Evolutionary conservation across 129 eudicot species (phyloP), one percentile per base, ranked within the genome.

Genomic region (Erigeron canadensis): DNA sequence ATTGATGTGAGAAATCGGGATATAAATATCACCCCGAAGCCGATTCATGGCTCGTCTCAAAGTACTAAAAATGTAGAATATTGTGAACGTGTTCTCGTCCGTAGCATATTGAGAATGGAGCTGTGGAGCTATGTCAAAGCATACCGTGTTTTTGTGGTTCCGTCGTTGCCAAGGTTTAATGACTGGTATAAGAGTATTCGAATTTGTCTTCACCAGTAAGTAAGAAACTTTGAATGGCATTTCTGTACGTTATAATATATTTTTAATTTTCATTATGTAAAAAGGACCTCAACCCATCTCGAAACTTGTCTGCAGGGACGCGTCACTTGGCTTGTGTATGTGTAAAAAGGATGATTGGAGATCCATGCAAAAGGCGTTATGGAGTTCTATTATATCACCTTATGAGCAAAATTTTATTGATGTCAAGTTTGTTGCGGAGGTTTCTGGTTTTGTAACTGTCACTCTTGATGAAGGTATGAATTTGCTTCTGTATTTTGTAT

Each of bases 311-410:
- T 79, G 80, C 91, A 91, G 98, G 66, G 89, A 91, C 77, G 75
- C 88, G 50, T 88, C 96, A 16, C 81, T 79, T 62, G 96, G 87
- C 5, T 51, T 80, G 70, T 91, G 98, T 69, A 87, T 77, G 47
- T 88, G 96, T 70, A 84, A 86, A 74, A 85, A 81, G 63, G 96
- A 86, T 75, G 78, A 77, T 17, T 91, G 96, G 96, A 86, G 74
- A 51, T 59, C 81, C 57, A 34, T 89, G 40, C 94, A 86, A n/a
- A 88, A 82, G 42, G 96, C 94, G 55, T 11, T 78, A n/a, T 89
- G 91, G 94, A 75, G 74, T 74, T 81, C 96, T 67, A 47, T 66
- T 46, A 74, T 79, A 77, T 89, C 96, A 63, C 95, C 98, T n/a
- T 88, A 88, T 56, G 96, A 81, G 41, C 84, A 88, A 47, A 85